Conservation (phyloP, 352 stramenopile species). For the Phytophthora colocasiae region DNA sequence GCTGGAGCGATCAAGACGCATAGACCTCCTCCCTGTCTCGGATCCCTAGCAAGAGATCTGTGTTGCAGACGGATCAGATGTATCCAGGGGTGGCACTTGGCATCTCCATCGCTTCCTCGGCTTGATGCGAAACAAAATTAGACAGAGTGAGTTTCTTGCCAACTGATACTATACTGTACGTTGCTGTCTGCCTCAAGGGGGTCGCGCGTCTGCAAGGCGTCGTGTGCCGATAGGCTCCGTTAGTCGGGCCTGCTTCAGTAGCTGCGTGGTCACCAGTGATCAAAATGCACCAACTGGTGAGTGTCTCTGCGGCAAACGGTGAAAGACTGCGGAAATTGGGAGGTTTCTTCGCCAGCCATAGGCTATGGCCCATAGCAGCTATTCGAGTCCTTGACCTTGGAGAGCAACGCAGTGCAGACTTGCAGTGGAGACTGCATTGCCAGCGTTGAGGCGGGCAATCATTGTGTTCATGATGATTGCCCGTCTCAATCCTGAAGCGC, state of each 20-base stretch:
- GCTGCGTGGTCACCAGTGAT: conserved; percentile 14
- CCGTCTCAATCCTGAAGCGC: too few species aligned
- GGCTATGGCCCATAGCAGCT: too few species aligned
- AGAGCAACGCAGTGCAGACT: too few species aligned
- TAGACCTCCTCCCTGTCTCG: conserved; percentile 2
- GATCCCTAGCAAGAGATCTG: not conserved
- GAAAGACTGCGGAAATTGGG: conserved; percentile 1
- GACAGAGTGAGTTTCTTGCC: too few species aligned
- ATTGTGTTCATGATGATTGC: too few species aligned
- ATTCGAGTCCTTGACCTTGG: too few species aligned
- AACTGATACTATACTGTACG: not conserved
- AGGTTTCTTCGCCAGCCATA: not conserved
- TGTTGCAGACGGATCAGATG: conserved; percentile 30
- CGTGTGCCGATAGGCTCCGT: conserved; percentile 18
- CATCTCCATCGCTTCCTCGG: not conserved
- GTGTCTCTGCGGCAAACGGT: not conserved
- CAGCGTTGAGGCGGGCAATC: too few species aligned
- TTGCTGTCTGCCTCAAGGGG: not conserved
- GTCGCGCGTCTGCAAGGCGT: conserved; percentile 6
- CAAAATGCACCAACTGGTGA: conserved; percentile 31
- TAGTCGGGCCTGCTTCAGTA: conserved; percentile 27
- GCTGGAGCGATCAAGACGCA: conserved; percentile 2
- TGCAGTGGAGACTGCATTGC: too few species aligned
- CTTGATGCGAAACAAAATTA: too few species aligned
- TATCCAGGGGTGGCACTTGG: conserved; percentile 31